These are phyloP conservation scores for Acanthamoeba sp. DNA, from an alignment of 208 protist species.

Conservation along the genomic window DNA sequence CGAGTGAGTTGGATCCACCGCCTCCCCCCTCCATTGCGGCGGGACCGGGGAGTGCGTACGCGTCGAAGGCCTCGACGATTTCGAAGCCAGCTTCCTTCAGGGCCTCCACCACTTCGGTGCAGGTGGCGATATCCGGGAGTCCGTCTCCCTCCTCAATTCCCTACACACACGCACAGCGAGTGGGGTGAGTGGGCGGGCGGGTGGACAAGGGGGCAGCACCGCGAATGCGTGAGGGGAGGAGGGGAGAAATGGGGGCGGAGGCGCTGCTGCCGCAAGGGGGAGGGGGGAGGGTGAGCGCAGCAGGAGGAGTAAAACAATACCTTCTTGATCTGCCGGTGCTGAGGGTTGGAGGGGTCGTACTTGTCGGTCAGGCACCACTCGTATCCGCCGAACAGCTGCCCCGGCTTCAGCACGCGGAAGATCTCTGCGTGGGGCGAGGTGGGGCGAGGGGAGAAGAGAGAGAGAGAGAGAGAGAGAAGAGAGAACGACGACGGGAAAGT, in stretches of 20 bases:
- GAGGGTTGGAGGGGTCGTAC: constrained; percentile 94
- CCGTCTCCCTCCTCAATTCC: constrained; percentile 96
- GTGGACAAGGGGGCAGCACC: too few species aligned
- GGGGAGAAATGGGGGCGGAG: not conserved
- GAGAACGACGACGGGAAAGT: too few species aligned
- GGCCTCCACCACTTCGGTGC: constrained; percentile 89
- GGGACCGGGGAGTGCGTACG: constrained; percentile 43
- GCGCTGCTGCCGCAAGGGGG: not conserved
- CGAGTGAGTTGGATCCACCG: too few species aligned
- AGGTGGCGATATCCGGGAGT: constrained; percentile 93
- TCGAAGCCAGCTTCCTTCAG: constrained; percentile 95
- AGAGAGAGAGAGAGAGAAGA: too few species aligned
- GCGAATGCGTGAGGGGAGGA: not conserved
- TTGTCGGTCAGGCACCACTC: constrained; percentile 97
- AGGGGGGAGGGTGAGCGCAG: not conserved
- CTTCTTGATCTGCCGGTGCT: constrained; percentile 93
- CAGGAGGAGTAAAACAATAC: not conserved
- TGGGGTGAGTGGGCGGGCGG: too few species aligned
- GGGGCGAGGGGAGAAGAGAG: too few species aligned
- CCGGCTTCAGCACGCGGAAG: constrained; percentile 84
- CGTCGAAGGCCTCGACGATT: constrained; percentile 91
- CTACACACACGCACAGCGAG: not conserved
- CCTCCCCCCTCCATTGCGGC: too few species aligned
- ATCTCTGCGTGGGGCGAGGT: too few species aligned
- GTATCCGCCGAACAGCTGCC: constrained; percentile 94